Evolutionary conservation across 805 yeast species (phyloP).

Genomic region (Wickerhamomyces mucosus): DNA sequence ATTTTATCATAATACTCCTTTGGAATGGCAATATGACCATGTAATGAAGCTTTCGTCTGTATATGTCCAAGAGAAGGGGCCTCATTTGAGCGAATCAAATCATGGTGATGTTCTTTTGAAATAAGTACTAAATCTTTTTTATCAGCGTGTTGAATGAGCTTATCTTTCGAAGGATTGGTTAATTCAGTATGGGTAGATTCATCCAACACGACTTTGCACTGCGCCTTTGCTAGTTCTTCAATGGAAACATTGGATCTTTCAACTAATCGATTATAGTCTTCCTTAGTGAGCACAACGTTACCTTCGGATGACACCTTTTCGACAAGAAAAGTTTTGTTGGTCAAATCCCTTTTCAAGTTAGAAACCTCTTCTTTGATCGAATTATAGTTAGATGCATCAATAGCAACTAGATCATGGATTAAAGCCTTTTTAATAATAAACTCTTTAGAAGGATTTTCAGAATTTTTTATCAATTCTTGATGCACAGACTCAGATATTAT

Average conservation of each 20-base stretch:
- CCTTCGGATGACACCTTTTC: slow-evolving; percentile 17
- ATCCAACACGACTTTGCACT: slow-evolving; percentile 18
- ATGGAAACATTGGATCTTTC: slow-evolving; percentile 6
- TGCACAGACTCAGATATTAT: slow-evolving; percentile 3
- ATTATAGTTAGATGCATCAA: slow-evolving; percentile 7
- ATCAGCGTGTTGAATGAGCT: slow-evolving; percentile 6
- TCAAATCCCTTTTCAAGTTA: slow-evolving; percentile 18
- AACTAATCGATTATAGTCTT: slow-evolving; percentile 6
- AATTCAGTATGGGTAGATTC: slow-evolving; percentile 11
- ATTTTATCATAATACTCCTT: slow-evolving; percentile 17
- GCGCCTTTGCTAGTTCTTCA: slow-evolving; percentile 13
- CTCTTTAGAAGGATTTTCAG: slow-evolving; percentile 2
- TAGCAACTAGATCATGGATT: slow-evolving; percentile 24
- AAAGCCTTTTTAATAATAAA: slow-evolving; percentile 10
- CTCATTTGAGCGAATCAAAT: slow-evolving; percentile 11
- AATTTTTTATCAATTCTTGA: not conserved
- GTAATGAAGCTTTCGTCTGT: slow-evolving; percentile 9
- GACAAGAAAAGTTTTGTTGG: slow-evolving; percentile 19
- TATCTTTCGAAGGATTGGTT: slow-evolving; percentile 8
- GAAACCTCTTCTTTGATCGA: slow-evolving; percentile 6
- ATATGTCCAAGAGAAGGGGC: slow-evolving; percentile 20
- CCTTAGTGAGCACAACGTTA: slow-evolving; percentile 7
- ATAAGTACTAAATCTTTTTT: slow-evolving; percentile 2
- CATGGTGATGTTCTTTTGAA: slow-evolving; percentile 4
- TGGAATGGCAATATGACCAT: slow-evolving; percentile 18